Conservation (phyloP, 164 flowering plant genomes). For the Vitis vinifera region DNA sequence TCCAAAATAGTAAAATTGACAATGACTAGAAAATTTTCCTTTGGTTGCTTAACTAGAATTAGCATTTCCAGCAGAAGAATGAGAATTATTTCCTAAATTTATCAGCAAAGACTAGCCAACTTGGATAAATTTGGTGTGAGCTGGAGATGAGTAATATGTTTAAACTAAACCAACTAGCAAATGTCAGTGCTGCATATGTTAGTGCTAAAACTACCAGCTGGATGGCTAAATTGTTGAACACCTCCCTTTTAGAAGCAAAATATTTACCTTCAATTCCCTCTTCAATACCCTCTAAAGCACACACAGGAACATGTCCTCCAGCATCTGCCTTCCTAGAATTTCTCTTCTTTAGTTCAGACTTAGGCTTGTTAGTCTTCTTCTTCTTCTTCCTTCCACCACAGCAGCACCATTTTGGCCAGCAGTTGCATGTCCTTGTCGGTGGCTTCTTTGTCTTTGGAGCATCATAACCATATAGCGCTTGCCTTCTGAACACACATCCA, state of each 20-base stretch:
- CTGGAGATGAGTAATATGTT: no score
- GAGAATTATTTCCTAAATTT: no score
- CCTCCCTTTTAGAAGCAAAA: neutral
- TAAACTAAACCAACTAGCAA: no score
- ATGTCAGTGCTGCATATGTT: neutral
- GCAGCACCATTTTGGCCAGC: conserved; percentile 66
- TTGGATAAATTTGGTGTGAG: no score
- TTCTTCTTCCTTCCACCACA: conserved; percentile 47
- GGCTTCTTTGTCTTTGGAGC: conserved; percentile 59
- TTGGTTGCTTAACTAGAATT: no score
- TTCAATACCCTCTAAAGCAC: conserved; percentile 46
- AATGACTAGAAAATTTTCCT: no score
- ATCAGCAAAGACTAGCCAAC: no score
- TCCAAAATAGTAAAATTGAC: no score
- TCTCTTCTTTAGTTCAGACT: conserved; percentile 41
- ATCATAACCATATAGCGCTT: conserved; percentile 66
- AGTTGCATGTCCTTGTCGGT: conserved; percentile 58
- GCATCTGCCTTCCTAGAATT: conserved; percentile 30
- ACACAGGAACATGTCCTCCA: conserved; percentile 22
- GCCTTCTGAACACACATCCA: conserved; percentile 76
- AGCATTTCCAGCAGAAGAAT: no score
- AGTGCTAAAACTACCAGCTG: neutral
- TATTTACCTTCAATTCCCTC: conserved; percentile 51
- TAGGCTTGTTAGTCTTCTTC: conserved; percentile 40
- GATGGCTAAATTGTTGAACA: neutral